A percentile compares a stretch with the other conserved stretches of the same genome.
These are phyloP conservation scores for Podila minutissima DNA, from an alignment of 192 early-diverging fungal species.

Conservation along the genomic window DNA sequence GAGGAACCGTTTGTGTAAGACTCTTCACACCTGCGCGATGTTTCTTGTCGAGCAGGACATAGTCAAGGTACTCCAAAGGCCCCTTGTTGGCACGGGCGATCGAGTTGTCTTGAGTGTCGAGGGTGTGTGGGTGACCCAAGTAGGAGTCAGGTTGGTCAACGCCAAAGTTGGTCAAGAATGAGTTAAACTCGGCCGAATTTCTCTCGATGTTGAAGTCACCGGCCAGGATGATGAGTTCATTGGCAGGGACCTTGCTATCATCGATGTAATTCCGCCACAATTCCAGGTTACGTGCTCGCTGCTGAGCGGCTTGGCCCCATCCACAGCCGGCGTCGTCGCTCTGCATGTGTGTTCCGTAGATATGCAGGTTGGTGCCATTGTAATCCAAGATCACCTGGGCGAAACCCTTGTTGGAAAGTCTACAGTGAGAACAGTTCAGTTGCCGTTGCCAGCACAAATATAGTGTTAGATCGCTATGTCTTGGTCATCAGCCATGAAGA, in stretches of 20 bases:
- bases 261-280: slow-evolving; percentile 29
- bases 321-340: slow-evolving; percentile 25
- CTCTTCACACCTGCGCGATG: slow-evolving; percentile 20
- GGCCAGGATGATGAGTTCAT: slow-evolving; percentile 38
- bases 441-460: not conserved
- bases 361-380: slow-evolving; percentile 35
- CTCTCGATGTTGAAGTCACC: slow-evolving; percentile 40
- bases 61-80: slow-evolving; percentile 32
- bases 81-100: slow-evolving; percentile 36
- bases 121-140: slow-evolving; percentile 23
- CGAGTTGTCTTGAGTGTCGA: slow-evolving; percentile 28
- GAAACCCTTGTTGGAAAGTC: slow-evolving; percentile 46
- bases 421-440: not conserved
- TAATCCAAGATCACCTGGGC: slow-evolving; percentile 32
- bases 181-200: slow-evolving; percentile 22
- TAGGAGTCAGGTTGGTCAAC: slow-evolving; percentile 12
- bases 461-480: not conserved
- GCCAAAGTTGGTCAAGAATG: slow-evolving; percentile 5
- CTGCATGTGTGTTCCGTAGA: slow-evolving; percentile 46
- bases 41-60: slow-evolving; percentile 34
- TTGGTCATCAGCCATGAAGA: not conserved
- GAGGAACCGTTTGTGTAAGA: slow-evolving; percentile 8
- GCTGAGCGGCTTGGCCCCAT: slow-evolving; percentile 14
- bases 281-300: slow-evolving; percentile 9
- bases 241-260: slow-evolving; percentile 27